Base-by-base conservation (phyloP, 345 rosid genomes). In the Raphanus raphanistrum region DNA sequence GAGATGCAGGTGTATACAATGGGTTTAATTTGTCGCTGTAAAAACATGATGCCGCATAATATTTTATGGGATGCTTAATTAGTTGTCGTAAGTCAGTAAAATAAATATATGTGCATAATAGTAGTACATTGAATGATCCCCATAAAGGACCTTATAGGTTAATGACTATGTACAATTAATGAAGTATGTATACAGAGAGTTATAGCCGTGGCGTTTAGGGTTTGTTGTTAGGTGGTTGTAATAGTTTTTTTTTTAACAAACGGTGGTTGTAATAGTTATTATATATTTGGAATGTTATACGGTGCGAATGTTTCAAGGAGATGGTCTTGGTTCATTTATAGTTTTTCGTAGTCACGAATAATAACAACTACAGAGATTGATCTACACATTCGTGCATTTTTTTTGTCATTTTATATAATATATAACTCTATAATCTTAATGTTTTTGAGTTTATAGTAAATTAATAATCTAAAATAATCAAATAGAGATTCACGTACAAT, bases 21-120 rank as follows among this genome's bases (percentile, higher is more conserved):
- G 10, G 26, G 55, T 33, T 33, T 21, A 21, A 21, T 21, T n/a
- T 69, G 45, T 63, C 62, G 31, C 52, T 70, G 80, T 52, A 70
- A 76, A 50, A 70, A 76, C 80, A 70, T 70, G 59, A 52, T 74
- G 57, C 80, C 80, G 75, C 70, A 70, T 32, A 70, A 48, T 61
- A 76, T 48, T 76, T 9, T 48, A 48, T 32, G 73, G 59, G 35
- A 3, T 50, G 75, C 70, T 69, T 76, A 15, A 32, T 29, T 60
- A 68, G 62, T 31, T 45, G 68, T 76, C 74, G 62, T 41, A 68
- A 76, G 63, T 76, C 62, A 48, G 29, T 13, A 9, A 16, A 35
- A 48, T 61, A 43, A 43, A 45, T 64, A 63, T 76, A 52, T 60
- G 31, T 60, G 36, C 36, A 28, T 52, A 15, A 50, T 5, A n/a